A percentile compares a stretch with the other conserved stretches of the same genome.
Conservation (phyloP, 306 rosid species). For the Trifolium fragiferum region DNA sequence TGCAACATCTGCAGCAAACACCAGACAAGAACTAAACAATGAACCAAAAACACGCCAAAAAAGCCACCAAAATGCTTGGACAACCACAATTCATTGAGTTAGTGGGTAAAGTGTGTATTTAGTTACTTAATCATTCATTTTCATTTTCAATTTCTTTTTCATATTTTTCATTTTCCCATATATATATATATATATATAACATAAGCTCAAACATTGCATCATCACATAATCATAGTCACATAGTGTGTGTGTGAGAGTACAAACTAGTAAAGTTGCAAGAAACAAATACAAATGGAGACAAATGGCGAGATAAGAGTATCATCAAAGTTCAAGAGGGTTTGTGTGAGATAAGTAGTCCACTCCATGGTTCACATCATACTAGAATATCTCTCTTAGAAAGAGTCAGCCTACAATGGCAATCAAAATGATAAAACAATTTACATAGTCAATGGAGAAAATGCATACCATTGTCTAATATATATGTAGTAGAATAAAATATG, state of each 20-base stretch:
- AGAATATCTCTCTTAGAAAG: conserved; percentile 15
- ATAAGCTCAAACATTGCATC: neutral
- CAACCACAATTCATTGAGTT: no score
- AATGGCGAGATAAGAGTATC: conserved; percentile 70
- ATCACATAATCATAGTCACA: conserved; percentile 16
- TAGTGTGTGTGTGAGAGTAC: neutral
- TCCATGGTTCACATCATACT: conserved; percentile 33
- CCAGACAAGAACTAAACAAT: no score
- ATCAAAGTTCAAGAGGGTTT: conserved; percentile 89
- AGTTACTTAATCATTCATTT: neutral
- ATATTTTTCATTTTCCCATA: neutral
- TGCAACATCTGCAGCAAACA: no score
- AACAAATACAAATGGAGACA: conserved; percentile 60
- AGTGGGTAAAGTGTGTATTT: neutral
- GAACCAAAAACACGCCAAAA: no score
- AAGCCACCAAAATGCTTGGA: no score
- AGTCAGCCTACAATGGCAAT: conserved; percentile 7
- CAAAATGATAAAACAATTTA: conserved; percentile 36
- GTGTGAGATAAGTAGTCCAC: conserved; percentile 54
- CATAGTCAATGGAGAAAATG: conserved; percentile 28
- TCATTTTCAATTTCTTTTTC: no score
- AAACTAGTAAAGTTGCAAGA: neutral
- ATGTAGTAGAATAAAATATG: no score
- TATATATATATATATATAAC: neutral
- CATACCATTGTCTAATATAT: conserved; percentile 2